These are phyloP conservation scores for Tolypocladium inflatum DNA, from an alignment of 2,329 filamentous ascomycete species.

Conservation along the genomic window DNA sequence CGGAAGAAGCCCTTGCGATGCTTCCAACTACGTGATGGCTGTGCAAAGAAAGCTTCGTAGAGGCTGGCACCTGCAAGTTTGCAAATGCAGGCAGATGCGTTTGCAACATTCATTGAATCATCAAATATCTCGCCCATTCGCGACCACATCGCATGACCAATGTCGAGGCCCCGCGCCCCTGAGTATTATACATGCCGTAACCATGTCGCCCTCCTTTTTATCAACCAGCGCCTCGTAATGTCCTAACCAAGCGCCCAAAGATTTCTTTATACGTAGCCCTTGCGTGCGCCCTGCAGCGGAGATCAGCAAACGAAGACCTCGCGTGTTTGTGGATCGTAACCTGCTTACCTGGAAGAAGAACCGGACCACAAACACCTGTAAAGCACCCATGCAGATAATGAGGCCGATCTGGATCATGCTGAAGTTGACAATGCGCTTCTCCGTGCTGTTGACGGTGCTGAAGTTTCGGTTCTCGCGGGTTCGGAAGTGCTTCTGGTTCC, in stretches of 20 bases:
- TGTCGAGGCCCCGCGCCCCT: not conserved
- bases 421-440: conserved; percentile 94
- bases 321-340: too few relatives aligned
- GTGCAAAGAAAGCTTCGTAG: not conserved
- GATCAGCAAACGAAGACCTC: conserved; percentile 4
- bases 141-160: not conserved
- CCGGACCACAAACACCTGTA: conserved; percentile 94
- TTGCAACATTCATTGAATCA: not conserved
- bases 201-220: not conserved
- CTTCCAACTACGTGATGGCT: too few relatives aligned
- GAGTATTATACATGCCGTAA: not conserved
- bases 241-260: not conserved
- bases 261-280: conserved; percentile 55
- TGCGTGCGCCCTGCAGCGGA: conserved; percentile 47
- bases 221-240: not conserved
- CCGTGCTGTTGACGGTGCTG: conserved; percentile 92
- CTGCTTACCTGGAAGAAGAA: conserved; percentile 88
- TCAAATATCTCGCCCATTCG: not conserved
- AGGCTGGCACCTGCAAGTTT: not conserved
- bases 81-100: not conserved
- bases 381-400: conserved; percentile 87
- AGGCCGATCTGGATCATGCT: conserved; percentile 85
- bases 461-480: conserved; percentile 98
- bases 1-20: not conserved
- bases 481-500: conserved; percentile 99